Evolutionary conservation across 2,329 filamentous ascomycete genomes (phyloP).

Genomic region (Mycosphaerella arachidis): DNA sequence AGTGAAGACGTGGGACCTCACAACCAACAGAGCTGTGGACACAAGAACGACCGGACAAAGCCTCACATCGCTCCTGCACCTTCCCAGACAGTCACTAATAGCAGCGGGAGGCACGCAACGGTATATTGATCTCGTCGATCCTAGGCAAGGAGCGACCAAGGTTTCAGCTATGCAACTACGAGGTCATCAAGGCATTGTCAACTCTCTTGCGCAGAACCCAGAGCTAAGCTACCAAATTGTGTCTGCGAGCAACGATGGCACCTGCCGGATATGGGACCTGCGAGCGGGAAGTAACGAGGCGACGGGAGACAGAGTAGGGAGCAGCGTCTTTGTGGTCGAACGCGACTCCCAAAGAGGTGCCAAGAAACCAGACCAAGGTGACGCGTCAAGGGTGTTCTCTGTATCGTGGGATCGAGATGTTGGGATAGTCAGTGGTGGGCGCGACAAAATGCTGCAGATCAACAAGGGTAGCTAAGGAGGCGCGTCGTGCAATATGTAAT

Average conservation of each 20-base stretch:
- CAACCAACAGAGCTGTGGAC: constrained; percentile 72
- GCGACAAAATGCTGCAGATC: constrained; percentile 92
- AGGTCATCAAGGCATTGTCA: constrained; percentile 74
- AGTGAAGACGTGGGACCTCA: constrained; percentile 83
- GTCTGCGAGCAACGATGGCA: constrained; percentile 87
- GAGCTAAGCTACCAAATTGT: constrained; percentile 71
- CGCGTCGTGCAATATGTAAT: neutral
- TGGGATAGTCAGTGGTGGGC: constrained; percentile 85
- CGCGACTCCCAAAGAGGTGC: constrained; percentile 63
- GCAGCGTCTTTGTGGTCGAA: constrained; percentile 71
- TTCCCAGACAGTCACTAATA: constrained; percentile 61
- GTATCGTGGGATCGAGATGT: constrained; percentile 81
- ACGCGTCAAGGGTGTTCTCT: constrained; percentile 84
- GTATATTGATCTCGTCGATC: constrained; percentile 90
- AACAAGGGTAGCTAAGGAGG: constrained; percentile 53
- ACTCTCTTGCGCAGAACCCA: constrained; percentile 55
- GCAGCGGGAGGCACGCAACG: constrained; percentile 77
- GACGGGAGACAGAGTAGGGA: constrained; percentile 52
- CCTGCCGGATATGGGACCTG: constrained; percentile 90
- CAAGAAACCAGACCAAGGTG: constrained; percentile 61
- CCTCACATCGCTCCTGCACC: constrained; percentile 70
- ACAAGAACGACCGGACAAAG: constrained; percentile 79
- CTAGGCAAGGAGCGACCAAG: constrained; percentile 68
- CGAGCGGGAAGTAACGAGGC: constrained; percentile 55
- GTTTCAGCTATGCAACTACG: constrained; percentile 86